phyloP scores from a whole-genome alignment of 2,329 filamentous ascomycete species.

The Ascochyta clinopodiicola region DNA sequence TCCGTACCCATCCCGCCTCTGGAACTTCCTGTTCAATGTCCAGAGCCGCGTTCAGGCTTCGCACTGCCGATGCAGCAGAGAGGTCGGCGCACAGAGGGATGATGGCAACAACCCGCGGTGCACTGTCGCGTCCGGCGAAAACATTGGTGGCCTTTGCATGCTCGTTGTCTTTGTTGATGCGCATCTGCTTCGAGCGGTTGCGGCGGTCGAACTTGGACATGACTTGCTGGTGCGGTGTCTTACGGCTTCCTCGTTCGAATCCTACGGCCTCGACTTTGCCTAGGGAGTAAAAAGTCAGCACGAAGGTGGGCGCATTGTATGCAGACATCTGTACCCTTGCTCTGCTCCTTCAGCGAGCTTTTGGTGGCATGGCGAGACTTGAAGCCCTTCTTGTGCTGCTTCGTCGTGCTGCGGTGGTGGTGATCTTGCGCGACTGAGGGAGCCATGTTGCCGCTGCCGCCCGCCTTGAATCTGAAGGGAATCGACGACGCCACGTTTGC shows the following conservation, averaged over 20 bases:
- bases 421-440: conserved; percentile 63
- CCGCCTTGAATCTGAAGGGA: conserved; percentile 88
- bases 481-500: conserved; percentile 48
- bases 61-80: conserved; percentile 71
- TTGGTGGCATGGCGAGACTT: conserved; percentile 93
- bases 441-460: conserved; percentile 69
- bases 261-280: conserved; percentile 72
- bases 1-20: conserved; percentile 64
- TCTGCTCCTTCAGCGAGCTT: conserved; percentile 79
- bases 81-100: conserved; percentile 80
- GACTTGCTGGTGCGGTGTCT: conserved; percentile 92
- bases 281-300: conserved; percentile 48
- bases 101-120: conserved; percentile 85
- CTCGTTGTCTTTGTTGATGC: conserved; percentile 81
- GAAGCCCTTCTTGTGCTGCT: conserved; percentile 85
- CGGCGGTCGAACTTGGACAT: conserved; percentile 96
- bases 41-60: conserved; percentile 75
- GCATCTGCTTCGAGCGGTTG: conserved; percentile 92
- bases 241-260: conserved; percentile 75
- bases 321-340: conserved; percentile 69
- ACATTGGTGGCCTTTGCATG: conserved; percentile 79
- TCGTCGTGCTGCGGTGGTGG: conserved; percentile 92
- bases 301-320: not conserved
- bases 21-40: conserved; percentile 74
- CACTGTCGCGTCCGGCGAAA: conserved; percentile 85